Percentiles rank a stretch among this genome's conserved stretches.
Evolutionary conservation across 441 rosid genomes (phyloP).

Genomic region (Mallotus japonicus): DNA sequence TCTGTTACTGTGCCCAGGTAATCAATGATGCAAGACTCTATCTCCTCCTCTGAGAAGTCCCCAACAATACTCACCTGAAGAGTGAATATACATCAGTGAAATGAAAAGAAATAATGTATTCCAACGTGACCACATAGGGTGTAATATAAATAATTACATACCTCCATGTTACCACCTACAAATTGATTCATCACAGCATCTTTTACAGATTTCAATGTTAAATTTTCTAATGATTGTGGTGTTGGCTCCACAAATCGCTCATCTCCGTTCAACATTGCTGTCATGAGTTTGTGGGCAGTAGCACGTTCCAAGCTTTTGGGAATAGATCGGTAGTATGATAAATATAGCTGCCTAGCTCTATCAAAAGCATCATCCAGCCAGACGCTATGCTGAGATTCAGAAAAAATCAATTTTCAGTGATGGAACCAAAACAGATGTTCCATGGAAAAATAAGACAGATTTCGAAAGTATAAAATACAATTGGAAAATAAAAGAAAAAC

Average conservation of each 20-base stretch:
- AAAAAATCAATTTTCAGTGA: conserved; percentile 31
- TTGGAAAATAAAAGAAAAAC: not conserved
- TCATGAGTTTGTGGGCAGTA: conserved; percentile 98
- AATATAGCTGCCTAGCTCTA: conserved; percentile 90
- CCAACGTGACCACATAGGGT: conserved; percentile 13
- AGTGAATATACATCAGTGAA: conserved; percentile 23
- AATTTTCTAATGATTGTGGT: conserved; percentile 74
- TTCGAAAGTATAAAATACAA: not conserved
- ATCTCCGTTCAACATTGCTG: conserved; percentile 95
- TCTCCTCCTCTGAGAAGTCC: conserved; percentile 88
- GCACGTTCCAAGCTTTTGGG: conserved; percentile 99
- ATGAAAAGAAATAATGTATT: conserved; percentile 22
- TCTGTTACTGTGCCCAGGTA: conserved; percentile 91
- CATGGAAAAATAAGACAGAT: not conserved
- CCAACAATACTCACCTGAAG: conserved; percentile 93
- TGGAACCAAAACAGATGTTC: conserved; percentile 3
- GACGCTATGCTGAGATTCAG: conserved; percentile 87
- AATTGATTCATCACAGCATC: conserved; percentile 98
- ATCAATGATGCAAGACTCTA: conserved; percentile 82
- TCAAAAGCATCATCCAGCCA: conserved; percentile 99
- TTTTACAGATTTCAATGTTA: conserved; percentile 70
- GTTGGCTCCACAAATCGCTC: conserved; percentile 98
- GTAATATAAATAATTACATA: conserved; percentile 26
- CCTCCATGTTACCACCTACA: conserved; percentile 98
- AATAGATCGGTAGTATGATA: conserved; percentile 92